Base-by-base conservation (phyloP, 2,329 filamentous ascomycete genomes). In the Aspergillus pseudoglaucus region DNA sequence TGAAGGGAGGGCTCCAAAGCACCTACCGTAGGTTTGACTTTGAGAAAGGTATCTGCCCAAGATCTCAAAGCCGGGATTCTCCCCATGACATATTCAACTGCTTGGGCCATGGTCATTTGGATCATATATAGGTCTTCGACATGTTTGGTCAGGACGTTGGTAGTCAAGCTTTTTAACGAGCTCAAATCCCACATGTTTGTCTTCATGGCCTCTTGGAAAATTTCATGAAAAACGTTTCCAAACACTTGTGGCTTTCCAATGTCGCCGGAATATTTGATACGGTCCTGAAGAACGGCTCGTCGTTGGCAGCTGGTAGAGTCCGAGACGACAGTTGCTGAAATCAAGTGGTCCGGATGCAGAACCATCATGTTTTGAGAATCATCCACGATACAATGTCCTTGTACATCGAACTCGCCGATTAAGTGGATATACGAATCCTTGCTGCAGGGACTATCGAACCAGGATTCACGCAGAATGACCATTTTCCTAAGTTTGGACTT, bases 281-380 rank as follows among this genome's bases (percentile, higher is more conserved):
- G 85, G 65, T 98, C 91, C 66, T 97, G 90, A 22, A 98, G 79
- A 1, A 97, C 91, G 25, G 93, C 90, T 54, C 91, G 85, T 15
- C 93, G 85, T 64, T 87, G 84, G 63, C 93, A 98, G 20, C 84
- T 85, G 64, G 97, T 95, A 0, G 93, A 95, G 67, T 98, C 93
- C n/a, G 90, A 90, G 39, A 98, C 87, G 4, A 94, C 89, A 0
- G 93, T 97, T 2, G 93, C 87, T 2, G 93, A 97, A 46, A 98
- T 86, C 30, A 98, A 79, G 69, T 97, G 90, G 61, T 98, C 93
- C 0, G 93, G 93, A 61, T 98, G 90, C 12, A 98, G 72, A 48
- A 98, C 90, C 44, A 98, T 74, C 67, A 97, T 86, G 59, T 93
- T 89, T 59, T 90, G 78, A 2, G 79, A 76, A 64, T 97, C 89